phyloP scores from a whole-genome alignment of 2,329 filamentous ascomycete genomes.

The Hypoxylon sp. region DNA sequence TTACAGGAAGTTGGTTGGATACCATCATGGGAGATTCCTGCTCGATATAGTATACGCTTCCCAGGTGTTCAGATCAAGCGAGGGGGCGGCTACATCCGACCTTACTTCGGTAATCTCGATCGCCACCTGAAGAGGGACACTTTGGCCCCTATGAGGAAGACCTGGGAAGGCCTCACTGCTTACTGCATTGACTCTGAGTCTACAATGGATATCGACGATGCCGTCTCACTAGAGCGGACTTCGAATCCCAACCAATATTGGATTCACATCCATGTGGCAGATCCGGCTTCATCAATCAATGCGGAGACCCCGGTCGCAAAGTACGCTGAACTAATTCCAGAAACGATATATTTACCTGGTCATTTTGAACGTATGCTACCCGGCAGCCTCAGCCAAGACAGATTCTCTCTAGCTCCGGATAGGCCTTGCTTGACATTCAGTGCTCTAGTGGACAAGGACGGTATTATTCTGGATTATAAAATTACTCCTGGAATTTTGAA shows the following conservation, averaged over 20 bases:
- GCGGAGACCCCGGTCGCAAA: constrained; percentile 71
- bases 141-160: constrained; percentile 66
- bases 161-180: constrained; percentile 71
- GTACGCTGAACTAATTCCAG: constrained; percentile 72
- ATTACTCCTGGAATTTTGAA: constrained; percentile 68
- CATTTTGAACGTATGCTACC: constrained; percentile 72
- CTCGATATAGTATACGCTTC: constrained; percentile 72
- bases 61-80: constrained; percentile 63
- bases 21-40: constrained; percentile 77
- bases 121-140: constrained; percentile 60
- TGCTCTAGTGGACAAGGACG: constrained; percentile 67
- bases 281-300: constrained; percentile 79
- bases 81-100: constrained; percentile 60
- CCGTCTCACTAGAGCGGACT: constrained; percentile 77
- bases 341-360: constrained; percentile 73
- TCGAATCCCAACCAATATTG: constrained; percentile 71
- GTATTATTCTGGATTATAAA: constrained; percentile 67
- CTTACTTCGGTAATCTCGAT: constrained; percentile 52
- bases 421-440: constrained; percentile 74
- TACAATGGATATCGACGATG: constrained; percentile 84
- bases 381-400: constrained; percentile 61
- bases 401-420: constrained; percentile 68
- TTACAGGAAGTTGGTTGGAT: constrained; percentile 82
- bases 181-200: constrained; percentile 80
- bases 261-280: constrained; percentile 84